phyloP scores from a whole-genome alignment of 75 land plant genomes.

The Pinus albicaulis region DNA sequence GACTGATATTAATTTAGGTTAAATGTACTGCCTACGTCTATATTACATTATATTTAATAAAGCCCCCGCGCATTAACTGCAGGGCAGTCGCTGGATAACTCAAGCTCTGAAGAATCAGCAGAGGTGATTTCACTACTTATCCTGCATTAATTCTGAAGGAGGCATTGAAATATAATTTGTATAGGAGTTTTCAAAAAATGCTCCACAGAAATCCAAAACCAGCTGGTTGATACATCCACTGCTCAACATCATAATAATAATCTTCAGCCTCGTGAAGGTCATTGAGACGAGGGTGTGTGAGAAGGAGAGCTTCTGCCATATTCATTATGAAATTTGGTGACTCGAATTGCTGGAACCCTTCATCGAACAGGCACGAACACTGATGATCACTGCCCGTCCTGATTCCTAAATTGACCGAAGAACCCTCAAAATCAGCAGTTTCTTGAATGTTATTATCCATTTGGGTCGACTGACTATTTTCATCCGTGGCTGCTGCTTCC shows the following conservation, averaged over 20 bases:
- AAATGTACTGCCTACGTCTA: too few species aligned
- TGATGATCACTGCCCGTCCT: not conserved
- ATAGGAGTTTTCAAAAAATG: not conserved
- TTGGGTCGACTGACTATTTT: not conserved
- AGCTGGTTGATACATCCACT: not conserved
- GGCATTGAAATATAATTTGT: not conserved
- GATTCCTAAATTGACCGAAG: not conserved
- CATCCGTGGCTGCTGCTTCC: too few species aligned
- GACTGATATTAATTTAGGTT: too few species aligned
- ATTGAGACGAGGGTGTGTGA: not conserved
- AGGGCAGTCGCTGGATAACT: too few species aligned
- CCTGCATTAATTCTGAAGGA: not conserved
- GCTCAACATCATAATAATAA: not conserved
- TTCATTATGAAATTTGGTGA: not conserved
- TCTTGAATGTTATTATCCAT: not conserved
- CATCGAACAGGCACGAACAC: not conserved
- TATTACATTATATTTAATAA: too few species aligned
- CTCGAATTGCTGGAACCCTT: not conserved
- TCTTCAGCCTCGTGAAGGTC: not conserved
- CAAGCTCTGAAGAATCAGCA: too few species aligned
- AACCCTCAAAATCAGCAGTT: not conserved
- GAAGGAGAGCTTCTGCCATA: not conserved
- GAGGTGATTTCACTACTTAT: too few species aligned
- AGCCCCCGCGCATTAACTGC: too few species aligned
- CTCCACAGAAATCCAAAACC: not conserved